phyloP scores from a whole-genome alignment of 805 yeast genomes.

The Scheffersomyces amazonensis region DNA sequence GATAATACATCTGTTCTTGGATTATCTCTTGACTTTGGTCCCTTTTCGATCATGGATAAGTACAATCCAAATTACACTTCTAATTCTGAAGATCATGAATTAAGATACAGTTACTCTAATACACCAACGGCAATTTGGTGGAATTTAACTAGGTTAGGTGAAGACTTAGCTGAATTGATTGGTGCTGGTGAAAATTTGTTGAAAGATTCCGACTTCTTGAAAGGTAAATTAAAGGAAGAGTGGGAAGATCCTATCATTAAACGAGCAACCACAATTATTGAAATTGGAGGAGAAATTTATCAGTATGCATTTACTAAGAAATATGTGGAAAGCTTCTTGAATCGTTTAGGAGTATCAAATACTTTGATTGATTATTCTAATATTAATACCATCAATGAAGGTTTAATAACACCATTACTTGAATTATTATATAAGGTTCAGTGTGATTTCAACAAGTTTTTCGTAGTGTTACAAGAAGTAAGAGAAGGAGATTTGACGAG shows the following conservation, averaged over 20 bases:
- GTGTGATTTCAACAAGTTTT: conserved; percentile 80
- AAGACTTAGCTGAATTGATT: conserved; percentile 73
- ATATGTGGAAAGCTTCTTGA: conserved; percentile 56
- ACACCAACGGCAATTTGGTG: conserved; percentile 90
- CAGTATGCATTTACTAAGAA: conserved; percentile 57
- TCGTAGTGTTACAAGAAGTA: conserved; percentile 56
- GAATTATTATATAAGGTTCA: conserved; percentile 57
- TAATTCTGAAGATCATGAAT: conserved; percentile 76
- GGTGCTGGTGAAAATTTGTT: conserved; percentile 65
- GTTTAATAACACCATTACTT: conserved; percentile 58
- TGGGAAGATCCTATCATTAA: conserved; percentile 48
- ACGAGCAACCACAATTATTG: conserved; percentile 66
- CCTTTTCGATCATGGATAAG: conserved; percentile 85
- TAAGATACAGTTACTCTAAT: conserved; percentile 76
- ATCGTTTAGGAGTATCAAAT: conserved; percentile 64
- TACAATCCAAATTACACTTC: conserved; percentile 83
- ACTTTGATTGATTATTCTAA: conserved; percentile 28
- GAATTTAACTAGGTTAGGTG: conserved; percentile 84
- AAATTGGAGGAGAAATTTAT: conserved; percentile 61
- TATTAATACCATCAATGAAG: conserved; percentile 38
- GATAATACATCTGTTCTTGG: conserved; percentile 93
- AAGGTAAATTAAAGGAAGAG: conserved; percentile 45
- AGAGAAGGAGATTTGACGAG: conserved; percentile 10
- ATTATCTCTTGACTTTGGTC: conserved; percentile 88
- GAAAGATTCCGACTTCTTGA: conserved; percentile 33